Evolutionary conservation across 1,284 basidiomycete species (phyloP), one percentile per base, ranked within the genome.

Genomic region (Lignosus rhinocerotis): DNA sequence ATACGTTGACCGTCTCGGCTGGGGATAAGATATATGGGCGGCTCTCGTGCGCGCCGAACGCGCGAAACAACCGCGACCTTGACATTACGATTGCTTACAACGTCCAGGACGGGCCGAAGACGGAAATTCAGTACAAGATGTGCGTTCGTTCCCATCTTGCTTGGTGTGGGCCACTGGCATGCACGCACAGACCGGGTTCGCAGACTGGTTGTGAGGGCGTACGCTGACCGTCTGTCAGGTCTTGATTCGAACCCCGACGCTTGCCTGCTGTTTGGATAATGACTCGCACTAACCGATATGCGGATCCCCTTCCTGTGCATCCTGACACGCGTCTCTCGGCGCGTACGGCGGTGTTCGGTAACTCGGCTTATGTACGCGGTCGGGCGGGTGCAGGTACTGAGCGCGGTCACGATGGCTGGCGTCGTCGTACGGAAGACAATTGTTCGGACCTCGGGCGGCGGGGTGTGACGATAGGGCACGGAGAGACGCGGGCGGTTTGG

Each of bases 1-100:
- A 86, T 30, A 94, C 88, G 11, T 67, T 88, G 54, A 86, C 82
- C 11, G 75, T 89, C 46, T 80, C 79, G 43, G 78, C 87, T 64
- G 88, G 87, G 59, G 88, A 97, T 68, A 75, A 77, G 50, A 86
- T 98, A 73, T 75, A 73, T 21, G 96, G 95, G 34, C 75, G 66
- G 38, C 76, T 98, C 45, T 75, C 81, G 19, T 95, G 94, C 71
- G 84, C 88, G 12, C 96, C 95, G 38, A 98, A 98, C 75, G 79
- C 82, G 38, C 85, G 91, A 67, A 98, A 98, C 79, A 92, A 92
- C 73, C 88, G 95, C 53, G 95, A 98, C 72, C 80, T 98, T 48
- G 96, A 98, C 73, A 98, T 98, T 71, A 75, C 76, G 39, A 85
- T 98, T 66, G 76, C 83, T 50, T 96, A 94, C 79, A 78, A 86